Evolutionary conservation across 805 yeast genomes (phyloP).

Genomic region (Monosporozyma siamensis): DNA sequence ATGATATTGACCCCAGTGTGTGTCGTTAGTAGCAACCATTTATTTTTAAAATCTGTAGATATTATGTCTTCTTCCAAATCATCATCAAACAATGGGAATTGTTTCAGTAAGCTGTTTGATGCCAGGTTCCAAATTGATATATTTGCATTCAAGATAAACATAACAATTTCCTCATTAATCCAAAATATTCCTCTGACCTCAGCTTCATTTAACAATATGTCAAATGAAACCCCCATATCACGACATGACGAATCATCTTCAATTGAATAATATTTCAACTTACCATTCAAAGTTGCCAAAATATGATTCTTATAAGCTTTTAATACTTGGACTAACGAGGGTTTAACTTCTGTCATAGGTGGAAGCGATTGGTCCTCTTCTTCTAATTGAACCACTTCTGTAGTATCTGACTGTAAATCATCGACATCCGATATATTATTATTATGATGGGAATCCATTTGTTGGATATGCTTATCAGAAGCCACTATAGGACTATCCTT

Average conservation of each 20-base stretch:
- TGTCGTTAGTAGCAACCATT: slow-evolving; percentile 20
- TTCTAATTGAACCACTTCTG: background rate
- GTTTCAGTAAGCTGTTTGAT: background rate
- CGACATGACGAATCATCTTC: slow-evolving; percentile 8
- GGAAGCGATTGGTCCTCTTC: too few species aligned
- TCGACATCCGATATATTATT: background rate
- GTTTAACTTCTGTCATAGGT: too few species aligned
- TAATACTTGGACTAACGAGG: slow-evolving; percentile 2
- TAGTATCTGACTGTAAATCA: background rate
- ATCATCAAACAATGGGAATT: background rate
- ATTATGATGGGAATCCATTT: background rate
- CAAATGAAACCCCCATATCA: slow-evolving; percentile 4
- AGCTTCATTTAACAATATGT: background rate
- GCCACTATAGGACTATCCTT: background rate
- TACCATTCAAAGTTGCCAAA: slow-evolving; percentile 6
- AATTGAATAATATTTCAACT: slow-evolving; percentile 6
- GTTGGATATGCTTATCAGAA: background rate
- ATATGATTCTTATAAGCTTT: slow-evolving; percentile 9
- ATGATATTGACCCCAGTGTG: slow-evolving; percentile 11
- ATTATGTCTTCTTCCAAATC: slow-evolving; percentile 10
- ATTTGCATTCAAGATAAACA: slow-evolving; percentile 16
- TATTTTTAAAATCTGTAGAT: slow-evolving; percentile 22
- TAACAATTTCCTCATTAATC: slow-evolving; percentile 15
- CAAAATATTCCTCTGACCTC: slow-evolving; percentile 16
- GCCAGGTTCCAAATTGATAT: slow-evolving; percentile 14